phyloP scores from a whole-genome alignment of 768 basidiomycete species.

The Termitomyces sp. region DNA sequence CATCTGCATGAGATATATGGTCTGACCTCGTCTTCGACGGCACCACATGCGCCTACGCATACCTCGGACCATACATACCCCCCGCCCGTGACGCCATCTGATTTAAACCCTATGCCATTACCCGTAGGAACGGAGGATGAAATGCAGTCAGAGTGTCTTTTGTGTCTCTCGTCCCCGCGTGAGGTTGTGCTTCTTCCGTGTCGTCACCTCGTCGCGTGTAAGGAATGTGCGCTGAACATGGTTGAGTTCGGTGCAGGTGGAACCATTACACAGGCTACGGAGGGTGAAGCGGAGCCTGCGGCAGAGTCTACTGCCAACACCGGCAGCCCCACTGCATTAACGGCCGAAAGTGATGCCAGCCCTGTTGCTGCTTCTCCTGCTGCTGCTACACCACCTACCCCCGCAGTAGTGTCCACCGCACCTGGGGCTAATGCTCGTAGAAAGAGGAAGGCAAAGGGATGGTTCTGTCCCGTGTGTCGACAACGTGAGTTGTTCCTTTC shows the following conservation, averaged over 20 bases:
- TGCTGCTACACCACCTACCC: slow-evolving; percentile 12
- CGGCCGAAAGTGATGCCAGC: slow-evolving; percentile 17
- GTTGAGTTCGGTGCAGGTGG: slow-evolving; percentile 96
- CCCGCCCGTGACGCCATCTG: slow-evolving; percentile 19
- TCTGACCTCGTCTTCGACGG: slow-evolving; percentile 52
- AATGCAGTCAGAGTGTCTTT: slow-evolving; percentile 82
- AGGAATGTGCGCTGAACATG: slow-evolving; percentile 95
- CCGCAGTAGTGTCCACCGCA: slow-evolving; percentile 19
- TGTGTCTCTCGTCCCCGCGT: slow-evolving; percentile 83
- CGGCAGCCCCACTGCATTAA: slow-evolving; percentile 19
- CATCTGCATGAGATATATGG: slow-evolving; percentile 95
- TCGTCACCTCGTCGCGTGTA: slow-evolving; percentile 91
- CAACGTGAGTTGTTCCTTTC: slow-evolving; percentile 63
- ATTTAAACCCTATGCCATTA: slow-evolving; percentile 22
- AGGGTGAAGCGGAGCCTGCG: slow-evolving; percentile 27
- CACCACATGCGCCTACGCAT: slow-evolving; percentile 21
- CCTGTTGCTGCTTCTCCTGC: slow-evolving; percentile 15
- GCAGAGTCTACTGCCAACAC: slow-evolving; percentile 19
- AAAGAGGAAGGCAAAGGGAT: slow-evolving; percentile 93
- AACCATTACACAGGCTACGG: slow-evolving; percentile 59
- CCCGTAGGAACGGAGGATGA: slow-evolving; percentile 48
- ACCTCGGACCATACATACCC: slow-evolving; percentile 14
- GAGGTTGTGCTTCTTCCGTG: slow-evolving; percentile 94
- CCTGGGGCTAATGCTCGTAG: slow-evolving; percentile 47
- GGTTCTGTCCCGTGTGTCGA: slow-evolving; percentile 95